A percentile compares a stretch with the other conserved stretches of the same genome.
phyloP scores from a whole-genome alignment of 371 early-diverging fungal species.

The Mucor racemosus region DNA sequence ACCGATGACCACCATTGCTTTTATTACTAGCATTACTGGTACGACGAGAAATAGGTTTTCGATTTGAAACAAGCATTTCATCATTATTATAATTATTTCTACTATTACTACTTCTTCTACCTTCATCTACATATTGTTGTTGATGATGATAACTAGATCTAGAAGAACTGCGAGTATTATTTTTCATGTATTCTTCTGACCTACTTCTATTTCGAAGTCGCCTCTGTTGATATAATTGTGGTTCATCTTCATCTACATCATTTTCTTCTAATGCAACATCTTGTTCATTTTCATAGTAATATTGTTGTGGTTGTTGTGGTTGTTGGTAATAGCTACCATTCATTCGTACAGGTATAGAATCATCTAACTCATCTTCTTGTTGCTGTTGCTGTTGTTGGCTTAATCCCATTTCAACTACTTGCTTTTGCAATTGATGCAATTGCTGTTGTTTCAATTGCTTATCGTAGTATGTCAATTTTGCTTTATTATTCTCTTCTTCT shows the following conservation, averaged over 20 bases:
- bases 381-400: not conserved
- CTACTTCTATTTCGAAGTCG: not conserved
- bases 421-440: conserved; percentile 6
- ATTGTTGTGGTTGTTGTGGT: too few species aligned
- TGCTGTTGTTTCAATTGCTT: conserved; percentile 7
- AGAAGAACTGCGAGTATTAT: not conserved
- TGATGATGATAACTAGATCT: not conserved
- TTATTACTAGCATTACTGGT: conserved; percentile 1
- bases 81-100: not conserved
- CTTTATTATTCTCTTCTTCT: conserved; percentile 8
- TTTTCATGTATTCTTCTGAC: not conserved
- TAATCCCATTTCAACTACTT: not conserved
- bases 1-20: not conserved
- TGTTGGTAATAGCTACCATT: not conserved
- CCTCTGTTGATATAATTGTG: not conserved
- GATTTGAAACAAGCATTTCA: not conserved
- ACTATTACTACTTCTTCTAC: conserved; percentile 4
- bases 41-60: conserved; percentile 12
- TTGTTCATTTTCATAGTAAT: not conserved
- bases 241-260: not conserved
- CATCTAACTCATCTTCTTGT: not conserved
- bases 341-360: not conserved
- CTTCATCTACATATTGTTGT: not conserved
- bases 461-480: not conserved
- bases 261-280: not conserved